Evolutionary conservation across 306 rosid genomes (phyloP).

Genomic region (Cucumis hystrix): DNA sequence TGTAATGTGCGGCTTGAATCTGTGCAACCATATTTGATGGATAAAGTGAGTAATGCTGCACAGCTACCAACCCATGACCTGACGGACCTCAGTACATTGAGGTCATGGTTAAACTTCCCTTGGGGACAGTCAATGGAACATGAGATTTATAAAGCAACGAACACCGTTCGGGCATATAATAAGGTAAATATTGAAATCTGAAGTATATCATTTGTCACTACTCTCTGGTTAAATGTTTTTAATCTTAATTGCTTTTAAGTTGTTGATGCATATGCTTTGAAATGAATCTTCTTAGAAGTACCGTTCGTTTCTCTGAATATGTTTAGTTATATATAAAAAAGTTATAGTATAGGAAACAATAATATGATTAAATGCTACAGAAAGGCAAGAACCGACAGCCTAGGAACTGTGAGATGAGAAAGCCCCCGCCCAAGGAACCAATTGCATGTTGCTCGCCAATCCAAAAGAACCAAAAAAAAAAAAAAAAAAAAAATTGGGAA

Average conservation of each 20-base stretch:
- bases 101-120: slow-evolving; percentile 92
- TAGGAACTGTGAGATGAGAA: too few species aligned
- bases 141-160: slow-evolving; percentile 89
- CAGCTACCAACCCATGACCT: slow-evolving; percentile 83
- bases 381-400: too few species aligned
- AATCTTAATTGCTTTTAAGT: background rate
- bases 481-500: too few species aligned
- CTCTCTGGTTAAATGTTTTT: background rate
- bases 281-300: background rate
- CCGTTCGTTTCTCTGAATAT: background rate
- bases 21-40: slow-evolving; percentile 77
- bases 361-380: too few species aligned
- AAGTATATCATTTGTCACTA: background rate
- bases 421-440: too few species aligned
- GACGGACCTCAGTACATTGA: slow-evolving; percentile 82
- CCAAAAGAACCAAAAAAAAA: too few species aligned
- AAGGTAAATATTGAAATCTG: slow-evolving; percentile 22
- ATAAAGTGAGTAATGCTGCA: slow-evolving; percentile 86
- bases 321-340: background rate
- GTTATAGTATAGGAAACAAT: too few species aligned
- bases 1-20: slow-evolving; percentile 85
- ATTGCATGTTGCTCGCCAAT: too few species aligned
- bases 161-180: slow-evolving; percentile 51
- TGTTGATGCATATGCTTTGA: background rate
- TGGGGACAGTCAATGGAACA: slow-evolving; percentile 93